Evolutionary conservation across 495 filamentous ascomycete species (phyloP).

Genomic region (Neurospora intermedia): DNA sequence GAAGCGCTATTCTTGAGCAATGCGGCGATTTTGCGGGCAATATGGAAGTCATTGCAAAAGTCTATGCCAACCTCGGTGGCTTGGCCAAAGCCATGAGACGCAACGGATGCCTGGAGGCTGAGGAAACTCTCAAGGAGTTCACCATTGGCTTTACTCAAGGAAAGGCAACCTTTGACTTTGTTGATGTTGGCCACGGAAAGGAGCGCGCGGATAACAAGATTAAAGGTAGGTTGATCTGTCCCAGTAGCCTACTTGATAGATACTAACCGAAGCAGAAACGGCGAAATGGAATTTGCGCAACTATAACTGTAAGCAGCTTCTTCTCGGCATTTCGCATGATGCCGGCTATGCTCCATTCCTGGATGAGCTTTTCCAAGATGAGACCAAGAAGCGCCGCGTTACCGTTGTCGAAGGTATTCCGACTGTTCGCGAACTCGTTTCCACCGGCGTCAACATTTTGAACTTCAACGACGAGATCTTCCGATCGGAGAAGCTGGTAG

Average conservation of each 20-base stretch:
- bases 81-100: slow-evolving; percentile 50
- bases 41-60: slow-evolving; percentile 52
- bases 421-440: slow-evolving; percentile 54
- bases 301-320: slow-evolving; percentile 69
- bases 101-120: slow-evolving; percentile 44
- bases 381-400: slow-evolving; percentile 44
- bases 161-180: slow-evolving; percentile 58
- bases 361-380: slow-evolving; percentile 49
- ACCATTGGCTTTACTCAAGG: slow-evolving; percentile 66
- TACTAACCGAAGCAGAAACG: slow-evolving; percentile 38
- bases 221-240: slow-evolving; percentile 38
- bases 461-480: slow-evolving; percentile 55
- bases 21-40: slow-evolving; percentile 34
- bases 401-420: slow-evolving; percentile 67
- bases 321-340: slow-evolving; percentile 71
- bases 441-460: slow-evolving; percentile 44
- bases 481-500: slow-evolving; percentile 44
- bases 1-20: slow-evolving; percentile 40
- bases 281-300: slow-evolving; percentile 52
- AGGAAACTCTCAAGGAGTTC: slow-evolving; percentile 52
- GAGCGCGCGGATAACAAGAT: slow-evolving; percentile 66
- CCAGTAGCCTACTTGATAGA: not conserved
- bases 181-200: slow-evolving; percentile 62
- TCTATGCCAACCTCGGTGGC: slow-evolving; percentile 59
- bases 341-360: slow-evolving; percentile 60